A percentile compares a stretch with the other conserved stretches of the same genome.
Evolutionary conservation across 257 asterid species (phyloP).

Genomic region (Solanum rostratum): DNA sequence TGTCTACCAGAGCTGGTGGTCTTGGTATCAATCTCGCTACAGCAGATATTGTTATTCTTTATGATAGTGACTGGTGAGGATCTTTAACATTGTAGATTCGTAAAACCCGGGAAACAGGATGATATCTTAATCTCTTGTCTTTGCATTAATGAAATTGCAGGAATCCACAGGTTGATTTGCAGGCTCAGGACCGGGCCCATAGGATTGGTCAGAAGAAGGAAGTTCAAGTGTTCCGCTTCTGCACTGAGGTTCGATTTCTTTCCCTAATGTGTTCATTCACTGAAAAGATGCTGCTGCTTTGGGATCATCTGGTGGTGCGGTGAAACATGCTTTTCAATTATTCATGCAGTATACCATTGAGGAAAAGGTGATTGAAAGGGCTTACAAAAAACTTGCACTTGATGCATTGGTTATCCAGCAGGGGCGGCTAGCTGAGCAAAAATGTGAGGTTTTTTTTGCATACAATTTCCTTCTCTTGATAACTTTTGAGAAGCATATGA

Average conservation of each 20-base stretch:
- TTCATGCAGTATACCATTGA: slow-evolving; percentile 79
- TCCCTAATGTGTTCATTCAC: neutral
- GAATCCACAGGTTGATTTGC: slow-evolving; percentile 99
- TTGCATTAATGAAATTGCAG: slow-evolving; percentile 28
- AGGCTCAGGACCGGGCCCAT: slow-evolving; percentile 99
- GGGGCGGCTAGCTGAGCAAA: slow-evolving; percentile 7
- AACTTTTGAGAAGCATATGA: neutral
- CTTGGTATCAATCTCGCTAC: slow-evolving; percentile 5
- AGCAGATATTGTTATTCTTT: slow-evolving; percentile 91
- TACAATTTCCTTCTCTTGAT: neutral
- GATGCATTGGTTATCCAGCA: slow-evolving; percentile 8
- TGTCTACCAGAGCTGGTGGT: slow-evolving; percentile 7
- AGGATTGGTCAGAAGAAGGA: slow-evolving; percentile 99
- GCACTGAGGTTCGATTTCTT: slow-evolving; percentile 77
- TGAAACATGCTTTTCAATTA: slow-evolving; percentile 3
- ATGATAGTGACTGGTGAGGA: slow-evolving; percentile 96
- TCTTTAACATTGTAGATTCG: neutral
- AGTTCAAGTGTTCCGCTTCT: slow-evolving; percentile 98
- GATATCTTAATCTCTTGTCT: neutral
- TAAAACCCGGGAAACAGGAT: neutral
- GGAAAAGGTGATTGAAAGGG: slow-evolving; percentile 98
- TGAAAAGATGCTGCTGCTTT: neutral
- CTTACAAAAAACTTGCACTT: slow-evolving; percentile 97
- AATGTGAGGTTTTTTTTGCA: neutral
- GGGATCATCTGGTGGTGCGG: neutral